Base-by-base conservation (phyloP, 768 basidiomycete genomes). In the Pholiota molesta region DNA sequence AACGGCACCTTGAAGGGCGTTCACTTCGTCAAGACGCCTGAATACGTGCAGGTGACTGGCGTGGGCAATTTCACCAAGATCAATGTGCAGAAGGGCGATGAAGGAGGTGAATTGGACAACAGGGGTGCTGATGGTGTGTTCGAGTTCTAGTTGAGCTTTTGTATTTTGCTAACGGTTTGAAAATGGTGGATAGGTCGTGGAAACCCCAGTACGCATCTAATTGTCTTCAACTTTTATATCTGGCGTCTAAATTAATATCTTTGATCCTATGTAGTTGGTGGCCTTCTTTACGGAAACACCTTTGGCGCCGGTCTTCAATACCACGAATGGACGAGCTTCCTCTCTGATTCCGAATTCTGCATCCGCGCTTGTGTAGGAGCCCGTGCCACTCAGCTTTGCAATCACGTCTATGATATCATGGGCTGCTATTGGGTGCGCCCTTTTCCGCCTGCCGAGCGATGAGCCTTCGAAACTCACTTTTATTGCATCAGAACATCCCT, bases 241-340 rank as follows among this genome's bases (percentile, higher is more conserved):
- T 21, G 1, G 21, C 28, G 13, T 55, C 64, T 26, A 1, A 8
- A 28, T 47, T 54, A 62, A 78, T 75, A 42, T 51, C n/a, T 55
- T n/a, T n/a, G n/a, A n/a, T 55, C 62, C 59, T 70, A 69, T 52
- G 8, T 61, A 83, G 88, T 90, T 29, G 92, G 92, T 65, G 91
- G 86, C 39, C 75, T 93, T 11, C 67, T 92, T 31, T 94, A 86
- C 73, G 86, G 89, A 1, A 87, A 83, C 67, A 77, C 76, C 9
- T 90, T 88, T 69, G 82, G 85, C 19, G 64, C 66, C 8, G 69
- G 61, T 19, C 70, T 70, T 40, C 77, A 94, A 72, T 83, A 90
- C 71, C 88, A 91, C 66, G 89, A 94, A 71, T 95, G 94, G 94
- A 93, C 90, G 49, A 85, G 82, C 73, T 94, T 94, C 78, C 87